Percentiles rank a stretch among this genome's conserved stretches.
Evolutionary conservation across 768 basidiomycete species (phyloP).

Genomic region (Tricholoma hemisulphureum): DNA sequence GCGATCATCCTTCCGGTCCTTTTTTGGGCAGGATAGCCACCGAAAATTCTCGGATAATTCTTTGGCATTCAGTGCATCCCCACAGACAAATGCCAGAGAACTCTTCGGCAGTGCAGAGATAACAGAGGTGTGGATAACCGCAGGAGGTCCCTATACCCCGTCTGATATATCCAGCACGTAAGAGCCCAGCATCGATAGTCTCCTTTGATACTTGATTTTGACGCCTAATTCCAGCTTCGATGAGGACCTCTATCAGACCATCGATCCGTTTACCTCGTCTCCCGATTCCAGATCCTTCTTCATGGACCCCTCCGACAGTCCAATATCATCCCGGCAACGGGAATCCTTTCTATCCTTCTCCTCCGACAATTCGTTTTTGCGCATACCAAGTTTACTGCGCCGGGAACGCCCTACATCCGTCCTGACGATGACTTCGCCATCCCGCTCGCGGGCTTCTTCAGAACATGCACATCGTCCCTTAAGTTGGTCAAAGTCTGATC

Average conservation of each 20-base stretch:
- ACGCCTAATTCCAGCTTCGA: slow-evolving; percentile 11
- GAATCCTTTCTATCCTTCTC: slow-evolving; percentile 46
- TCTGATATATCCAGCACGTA: slow-evolving; percentile 26
- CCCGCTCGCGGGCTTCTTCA: slow-evolving; percentile 31
- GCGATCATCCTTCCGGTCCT: slow-evolving; percentile 33
- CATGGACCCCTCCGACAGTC: slow-evolving; percentile 36
- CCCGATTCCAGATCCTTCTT: slow-evolving; percentile 45
- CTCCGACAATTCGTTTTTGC: slow-evolving; percentile 22
- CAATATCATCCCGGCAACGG: slow-evolving; percentile 24
- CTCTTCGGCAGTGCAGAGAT: slow-evolving; percentile 14
- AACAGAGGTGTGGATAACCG: slow-evolving; percentile 33
- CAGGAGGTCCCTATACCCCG: slow-evolving; percentile 30
- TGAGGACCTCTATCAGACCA: slow-evolving; percentile 17
- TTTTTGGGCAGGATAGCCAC: slow-evolving; percentile 37
- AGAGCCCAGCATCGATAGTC: not conserved
- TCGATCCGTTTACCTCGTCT: slow-evolving; percentile 42
- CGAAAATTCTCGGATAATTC: slow-evolving; percentile 24
- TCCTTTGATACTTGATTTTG: not conserved
- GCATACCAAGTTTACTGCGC: slow-evolving; percentile 14
- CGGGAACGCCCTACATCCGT: slow-evolving; percentile 31
- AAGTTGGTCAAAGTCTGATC: slow-evolving; percentile 31
- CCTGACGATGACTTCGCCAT: slow-evolving; percentile 29
- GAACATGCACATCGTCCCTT: slow-evolving; percentile 25
- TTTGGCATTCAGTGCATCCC: slow-evolving; percentile 19
- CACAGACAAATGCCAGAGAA: slow-evolving; percentile 15